Percentiles rank a stretch among this genome's conserved stretches.
These are phyloP conservation scores for Entomortierella lignicola DNA, from an alignment of 192 early-diverging fungal genomes.

Conservation along the genomic window DNA sequence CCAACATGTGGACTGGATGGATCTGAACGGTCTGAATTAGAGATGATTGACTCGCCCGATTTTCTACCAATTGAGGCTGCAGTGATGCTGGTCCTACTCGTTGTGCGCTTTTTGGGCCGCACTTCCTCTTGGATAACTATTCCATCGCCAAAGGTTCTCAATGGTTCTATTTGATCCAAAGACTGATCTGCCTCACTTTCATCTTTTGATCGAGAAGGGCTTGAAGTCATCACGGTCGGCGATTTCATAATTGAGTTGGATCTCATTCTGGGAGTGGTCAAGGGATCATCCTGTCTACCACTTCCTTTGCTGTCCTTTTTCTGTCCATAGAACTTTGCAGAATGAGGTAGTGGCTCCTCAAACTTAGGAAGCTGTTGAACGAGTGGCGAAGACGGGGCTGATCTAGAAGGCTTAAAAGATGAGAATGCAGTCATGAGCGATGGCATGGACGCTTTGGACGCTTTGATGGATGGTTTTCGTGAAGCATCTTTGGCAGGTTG, in stretches of 20 bases:
- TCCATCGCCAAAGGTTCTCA: conserved; percentile 33
- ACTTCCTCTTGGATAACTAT: conserved; percentile 36
- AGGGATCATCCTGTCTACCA: conserved; percentile 20
- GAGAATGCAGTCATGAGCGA: conserved; percentile 52
- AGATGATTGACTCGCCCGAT: conserved; percentile 28
- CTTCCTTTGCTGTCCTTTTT: not conserved
- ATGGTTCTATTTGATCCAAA: not conserved
- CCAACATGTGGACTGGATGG: conserved; percentile 14
- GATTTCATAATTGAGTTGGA: conserved; percentile 13
- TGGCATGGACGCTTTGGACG: conserved; percentile 52
- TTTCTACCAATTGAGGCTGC: conserved; percentile 35
- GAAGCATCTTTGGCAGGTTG: conserved; percentile 3
- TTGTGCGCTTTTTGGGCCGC: conserved; percentile 44
- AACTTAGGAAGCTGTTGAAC: conserved; percentile 5
- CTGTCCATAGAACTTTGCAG: not conserved
- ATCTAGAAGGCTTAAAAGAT: conserved; percentile 41
- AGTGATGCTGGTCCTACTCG: conserved; percentile 51
- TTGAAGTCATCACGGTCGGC: conserved; percentile 15
- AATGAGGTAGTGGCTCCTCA: not conserved
- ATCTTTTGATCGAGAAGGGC: not conserved
- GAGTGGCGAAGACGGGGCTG: conserved; percentile 34
- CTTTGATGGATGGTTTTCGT: conserved; percentile 46
- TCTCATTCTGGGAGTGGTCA: conserved; percentile 2
- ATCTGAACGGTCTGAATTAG: conserved; percentile 20
- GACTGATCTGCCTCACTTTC: not conserved